Evolutionary conservation across 257 asterid species (phyloP).

Genomic region (Ocimum tenuiflorum): DNA sequence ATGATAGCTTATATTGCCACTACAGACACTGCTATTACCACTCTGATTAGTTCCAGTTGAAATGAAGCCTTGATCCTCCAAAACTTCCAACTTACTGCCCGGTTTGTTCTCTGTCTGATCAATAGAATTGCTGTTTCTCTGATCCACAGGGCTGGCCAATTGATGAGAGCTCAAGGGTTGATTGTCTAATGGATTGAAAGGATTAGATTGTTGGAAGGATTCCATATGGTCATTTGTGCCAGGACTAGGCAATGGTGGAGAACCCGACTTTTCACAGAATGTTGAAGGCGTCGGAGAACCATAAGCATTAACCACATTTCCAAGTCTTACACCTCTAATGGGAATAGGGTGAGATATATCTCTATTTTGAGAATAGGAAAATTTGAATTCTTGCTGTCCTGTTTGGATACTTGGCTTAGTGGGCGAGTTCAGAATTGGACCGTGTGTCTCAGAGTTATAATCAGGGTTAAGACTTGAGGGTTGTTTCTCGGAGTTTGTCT

Average conservation of each 20-base stretch:
- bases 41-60: slow-evolving; percentile 56
- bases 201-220: slow-evolving; percentile 30
- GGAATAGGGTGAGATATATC: slow-evolving; percentile 50
- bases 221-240: slow-evolving; percentile 35
- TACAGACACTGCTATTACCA: slow-evolving; percentile 49
- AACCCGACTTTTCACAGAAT: slow-evolving; percentile 28
- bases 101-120: slow-evolving; percentile 38
- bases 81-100: slow-evolving; percentile 28
- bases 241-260: slow-evolving; percentile 40
- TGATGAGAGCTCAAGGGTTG: slow-evolving; percentile 34
- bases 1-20: slow-evolving; percentile 25
- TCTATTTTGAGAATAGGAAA: slow-evolving; percentile 29
- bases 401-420: slow-evolving; percentile 30
- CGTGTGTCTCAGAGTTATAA: slow-evolving; percentile 32
- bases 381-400: slow-evolving; percentile 31
- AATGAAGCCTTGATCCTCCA: slow-evolving; percentile 34
- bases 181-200: slow-evolving; percentile 27
- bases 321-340: slow-evolving; percentile 47
- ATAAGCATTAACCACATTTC: slow-evolving; percentile 27
- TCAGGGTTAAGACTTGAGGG: slow-evolving; percentile 27
- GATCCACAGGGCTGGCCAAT: slow-evolving; percentile 28
- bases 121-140: slow-evolving; percentile 28
- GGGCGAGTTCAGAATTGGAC: slow-evolving; percentile 26
- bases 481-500: slow-evolving; percentile 32
- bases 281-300: slow-evolving; percentile 35